These are phyloP conservation scores for Aeschynomene evenia DNA, from an alignment of 306 rosid species.

Conservation along the genomic window DNA sequence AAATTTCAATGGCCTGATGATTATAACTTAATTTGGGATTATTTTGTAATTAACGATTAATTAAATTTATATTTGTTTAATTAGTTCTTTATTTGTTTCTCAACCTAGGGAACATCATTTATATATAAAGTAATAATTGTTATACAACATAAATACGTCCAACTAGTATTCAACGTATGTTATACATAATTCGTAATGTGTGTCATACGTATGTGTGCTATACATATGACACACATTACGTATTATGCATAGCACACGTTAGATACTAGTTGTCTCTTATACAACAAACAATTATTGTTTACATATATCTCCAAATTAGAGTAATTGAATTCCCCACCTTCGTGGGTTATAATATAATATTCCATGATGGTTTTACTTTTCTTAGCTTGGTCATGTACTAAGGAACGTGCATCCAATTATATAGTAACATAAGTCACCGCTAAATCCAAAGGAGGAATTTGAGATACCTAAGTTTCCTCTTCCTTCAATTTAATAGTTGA, in stretches of 20 bases:
- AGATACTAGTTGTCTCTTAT: too few relatives aligned
- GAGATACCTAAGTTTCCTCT: conserved; percentile 1
- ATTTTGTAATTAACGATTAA: not conserved
- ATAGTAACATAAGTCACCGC: not conserved
- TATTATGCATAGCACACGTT: too few relatives aligned
- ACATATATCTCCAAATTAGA: too few relatives aligned
- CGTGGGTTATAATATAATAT: conserved; percentile 17
- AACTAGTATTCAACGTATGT: too few relatives aligned
- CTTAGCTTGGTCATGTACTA: not conserved
- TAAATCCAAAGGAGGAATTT: conserved; percentile 19
- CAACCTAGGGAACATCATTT: conserved; percentile 10
- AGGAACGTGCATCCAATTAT: conserved; percentile 24
- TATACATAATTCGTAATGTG: too few relatives aligned
- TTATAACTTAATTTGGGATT: conserved; percentile 6
- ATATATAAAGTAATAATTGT: too few relatives aligned
- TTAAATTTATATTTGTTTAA: not conserved
- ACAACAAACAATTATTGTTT: too few relatives aligned
- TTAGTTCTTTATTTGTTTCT: conserved; percentile 10
- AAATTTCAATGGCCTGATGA: conserved; percentile 21
- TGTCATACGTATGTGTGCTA: too few relatives aligned
- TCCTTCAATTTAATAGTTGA: not conserved
- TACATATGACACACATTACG: too few relatives aligned
- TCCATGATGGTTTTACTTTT: conserved; percentile 29
- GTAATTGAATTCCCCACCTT: conserved; percentile 25
- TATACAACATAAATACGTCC: too few relatives aligned